A percentile compares a stretch with the other conserved stretches of the same genome.
Conservation (phyloP, 179 eudicot species). For the Silene vulgaris region DNA sequence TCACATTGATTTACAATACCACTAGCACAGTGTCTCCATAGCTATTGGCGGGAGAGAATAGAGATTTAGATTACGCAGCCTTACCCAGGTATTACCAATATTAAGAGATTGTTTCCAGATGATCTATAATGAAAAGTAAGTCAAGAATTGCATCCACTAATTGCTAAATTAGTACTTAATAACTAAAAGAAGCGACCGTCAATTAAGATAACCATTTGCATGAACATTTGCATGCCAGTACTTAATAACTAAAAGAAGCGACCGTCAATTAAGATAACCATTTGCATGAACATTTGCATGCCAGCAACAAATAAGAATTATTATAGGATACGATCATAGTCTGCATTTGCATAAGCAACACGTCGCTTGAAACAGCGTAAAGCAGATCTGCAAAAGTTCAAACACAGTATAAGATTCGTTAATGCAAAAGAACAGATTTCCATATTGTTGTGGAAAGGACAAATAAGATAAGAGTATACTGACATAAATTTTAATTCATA, state of each 20-base stretch:
- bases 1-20: neutral
- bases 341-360: slow-evolving; percentile 83
- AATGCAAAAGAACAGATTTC: neutral
- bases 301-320: slow-evolving; percentile 10
- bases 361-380: slow-evolving; percentile 71
- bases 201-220: neutral
- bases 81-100: no score
- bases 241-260: neutral
- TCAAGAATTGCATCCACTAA: neutral
- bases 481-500: slow-evolving; percentile 75
- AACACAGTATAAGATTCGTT: neutral
- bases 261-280: neutral
- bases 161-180: neutral
- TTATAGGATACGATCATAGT: slow-evolving; percentile 74
- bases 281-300: neutral
- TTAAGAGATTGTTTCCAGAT: neutral
- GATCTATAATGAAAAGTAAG: no score
- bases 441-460: slow-evolving; percentile 14
- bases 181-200: neutral
- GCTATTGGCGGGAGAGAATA: no score
- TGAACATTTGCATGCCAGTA: slow-evolving; percentile 1
- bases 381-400: slow-evolving; percentile 63
- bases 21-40: no score
- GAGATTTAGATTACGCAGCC: no score
- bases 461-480: slow-evolving; percentile 27